Conservation (phyloP, 2,329 filamentous ascomycete genomes). For the Eutypa lata region DNA sequence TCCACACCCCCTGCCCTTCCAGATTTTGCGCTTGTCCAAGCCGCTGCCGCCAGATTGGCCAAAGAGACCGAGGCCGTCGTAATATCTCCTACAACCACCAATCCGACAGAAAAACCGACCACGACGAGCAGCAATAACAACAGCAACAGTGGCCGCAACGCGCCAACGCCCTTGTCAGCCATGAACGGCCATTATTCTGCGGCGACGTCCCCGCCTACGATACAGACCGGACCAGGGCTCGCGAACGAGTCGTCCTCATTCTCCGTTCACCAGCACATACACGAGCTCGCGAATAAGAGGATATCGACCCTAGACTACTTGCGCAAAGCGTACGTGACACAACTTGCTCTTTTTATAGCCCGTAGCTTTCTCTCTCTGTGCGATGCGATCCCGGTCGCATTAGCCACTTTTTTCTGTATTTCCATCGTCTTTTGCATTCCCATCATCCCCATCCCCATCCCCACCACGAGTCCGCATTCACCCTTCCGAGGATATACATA, state of each 20-base stretch:
- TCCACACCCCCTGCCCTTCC: constrained; percentile 51
- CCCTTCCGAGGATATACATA: too few relatives aligned
- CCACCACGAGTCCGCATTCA: too few relatives aligned
- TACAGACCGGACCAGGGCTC: constrained; percentile 26
- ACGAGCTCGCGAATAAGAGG: constrained; percentile 84
- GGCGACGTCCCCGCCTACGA: constrained; percentile 20
- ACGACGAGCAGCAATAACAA: constrained; percentile 6
- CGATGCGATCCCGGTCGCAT: background rate
- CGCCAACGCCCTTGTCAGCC: constrained; percentile 27
- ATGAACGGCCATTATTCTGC: constrained; percentile 25
- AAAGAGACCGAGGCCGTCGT: constrained; percentile 29
- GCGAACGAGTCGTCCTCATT: constrained; percentile 43
- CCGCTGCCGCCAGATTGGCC: constrained; percentile 43
- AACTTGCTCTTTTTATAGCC: background rate
- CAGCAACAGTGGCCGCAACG: constrained; percentile 27
- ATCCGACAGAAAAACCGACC: constrained; percentile 43
- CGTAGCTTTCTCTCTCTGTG: background rate
- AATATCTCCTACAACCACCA: constrained; percentile 27
- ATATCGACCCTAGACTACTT: constrained; percentile 94
- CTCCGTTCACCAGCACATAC: constrained; percentile 60
- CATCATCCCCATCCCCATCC: constrained; percentile 3
- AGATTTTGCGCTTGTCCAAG: constrained; percentile 49
- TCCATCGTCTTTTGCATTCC: background rate
- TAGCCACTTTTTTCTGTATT: background rate
- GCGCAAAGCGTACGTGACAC: constrained; percentile 72